Percentiles rank a stretch among this genome's conserved stretches.
Conservation (phyloP, 129 eudicot species). For the Artemisia tridentata region DNA sequence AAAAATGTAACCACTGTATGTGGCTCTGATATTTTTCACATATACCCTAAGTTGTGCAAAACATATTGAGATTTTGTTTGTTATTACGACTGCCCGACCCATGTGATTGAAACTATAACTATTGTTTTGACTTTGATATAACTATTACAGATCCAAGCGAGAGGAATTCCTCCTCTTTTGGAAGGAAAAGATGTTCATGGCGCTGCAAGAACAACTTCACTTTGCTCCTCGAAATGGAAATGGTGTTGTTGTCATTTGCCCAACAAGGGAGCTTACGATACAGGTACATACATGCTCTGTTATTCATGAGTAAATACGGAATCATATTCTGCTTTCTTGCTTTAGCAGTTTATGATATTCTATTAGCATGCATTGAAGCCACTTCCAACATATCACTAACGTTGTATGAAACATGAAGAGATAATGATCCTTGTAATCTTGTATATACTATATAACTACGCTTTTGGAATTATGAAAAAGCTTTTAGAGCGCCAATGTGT, state of each 20-base stretch:
- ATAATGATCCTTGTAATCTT: too few species aligned
- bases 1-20: not conserved
- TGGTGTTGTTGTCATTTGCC: constrained; percentile 81
- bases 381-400: too few species aligned
- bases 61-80: not conserved
- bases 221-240: constrained; percentile 90
- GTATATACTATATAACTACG: too few species aligned
- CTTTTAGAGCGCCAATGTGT: too few species aligned
- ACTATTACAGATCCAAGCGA: constrained; percentile 63
- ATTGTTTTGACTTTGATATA: not conserved
- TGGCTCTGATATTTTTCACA: not conserved
- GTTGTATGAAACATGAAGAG: too few species aligned
- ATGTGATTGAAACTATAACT: too few species aligned
- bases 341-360: not conserved
- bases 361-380: not conserved
- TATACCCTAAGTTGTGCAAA: not conserved
- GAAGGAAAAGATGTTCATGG: constrained; percentile 91
- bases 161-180: constrained; percentile 78
- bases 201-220: constrained; percentile 69
- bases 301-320: too few species aligned
- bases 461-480: too few species aligned
- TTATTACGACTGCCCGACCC: not conserved
- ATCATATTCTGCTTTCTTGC: too few species aligned
- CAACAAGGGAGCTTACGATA: constrained; percentile 93
- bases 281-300: constrained; percentile 44